Percentiles rank a stretch among this genome's conserved stretches.
phyloP scores from a whole-genome alignment of 2,329 filamentous ascomycete species.

The Pseudocercospora musae region DNA sequence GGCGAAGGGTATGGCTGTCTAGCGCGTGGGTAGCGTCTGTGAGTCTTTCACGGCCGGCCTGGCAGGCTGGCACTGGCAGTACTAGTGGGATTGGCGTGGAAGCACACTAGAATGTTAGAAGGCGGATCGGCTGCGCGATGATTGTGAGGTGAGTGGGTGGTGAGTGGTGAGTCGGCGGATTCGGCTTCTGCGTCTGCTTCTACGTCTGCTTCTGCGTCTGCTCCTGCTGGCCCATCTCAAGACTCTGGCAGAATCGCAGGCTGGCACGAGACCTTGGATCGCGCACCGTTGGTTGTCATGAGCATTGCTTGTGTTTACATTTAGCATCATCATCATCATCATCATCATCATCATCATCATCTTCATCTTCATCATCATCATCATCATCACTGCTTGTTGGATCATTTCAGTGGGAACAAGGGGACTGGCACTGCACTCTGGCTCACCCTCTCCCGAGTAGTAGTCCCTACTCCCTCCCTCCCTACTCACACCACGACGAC shows the following conservation, averaged over 20 bases:
- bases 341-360: too few species aligned
- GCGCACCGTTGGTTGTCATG: too few species aligned
- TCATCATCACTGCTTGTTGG: neutral
- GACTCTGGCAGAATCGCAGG: neutral
- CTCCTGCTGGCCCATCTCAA: neutral
- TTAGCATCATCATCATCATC: too few species aligned
- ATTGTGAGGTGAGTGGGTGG: too few species aligned
- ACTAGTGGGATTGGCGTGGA: constrained; percentile 1
- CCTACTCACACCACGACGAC: neutral
- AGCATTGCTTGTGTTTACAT: neutral
- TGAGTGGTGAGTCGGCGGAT: neutral
- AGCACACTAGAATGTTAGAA: neutral
- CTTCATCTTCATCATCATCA: too few species aligned
- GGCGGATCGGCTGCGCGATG: neutral
- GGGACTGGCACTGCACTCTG: neutral
- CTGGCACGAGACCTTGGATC: neutral
- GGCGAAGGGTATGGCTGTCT: neutral
- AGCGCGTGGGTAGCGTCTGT: too few species aligned
- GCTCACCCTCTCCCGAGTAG: too few species aligned
- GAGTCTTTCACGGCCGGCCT: too few species aligned
- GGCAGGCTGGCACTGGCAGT: too few species aligned
- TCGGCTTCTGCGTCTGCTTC: too few species aligned
- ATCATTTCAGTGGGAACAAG: neutral
- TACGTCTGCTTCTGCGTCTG: too few species aligned
- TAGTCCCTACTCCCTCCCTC: neutral